These are phyloP conservation scores for Acorus gramineus DNA, from an alignment of 106 monocot species.

Conservation along the genomic window DNA sequence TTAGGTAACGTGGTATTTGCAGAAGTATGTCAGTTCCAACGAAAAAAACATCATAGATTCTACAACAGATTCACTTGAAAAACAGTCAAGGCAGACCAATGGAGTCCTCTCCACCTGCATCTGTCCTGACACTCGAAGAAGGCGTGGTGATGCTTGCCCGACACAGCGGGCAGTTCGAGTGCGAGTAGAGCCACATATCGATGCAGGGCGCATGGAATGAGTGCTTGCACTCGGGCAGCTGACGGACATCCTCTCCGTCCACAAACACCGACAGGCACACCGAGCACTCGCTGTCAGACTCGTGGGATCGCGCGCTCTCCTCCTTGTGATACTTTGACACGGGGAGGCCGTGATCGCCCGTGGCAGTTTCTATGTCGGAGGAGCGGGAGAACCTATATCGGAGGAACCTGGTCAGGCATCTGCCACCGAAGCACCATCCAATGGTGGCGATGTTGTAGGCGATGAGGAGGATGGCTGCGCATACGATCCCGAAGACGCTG, in stretches of 20 bases:
- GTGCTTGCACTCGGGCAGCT: slow-evolving; percentile 25
- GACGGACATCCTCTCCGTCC: slow-evolving; percentile 28
- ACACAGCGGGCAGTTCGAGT: slow-evolving; percentile 23
- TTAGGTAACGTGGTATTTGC: no score
- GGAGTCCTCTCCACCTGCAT: no score
- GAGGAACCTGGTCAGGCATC: no score
- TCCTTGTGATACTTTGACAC: slow-evolving; percentile 3
- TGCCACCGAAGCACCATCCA: slow-evolving; percentile 3
- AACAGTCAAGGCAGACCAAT: no score
- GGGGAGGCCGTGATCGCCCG: background rate
- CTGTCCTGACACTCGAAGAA: background rate
- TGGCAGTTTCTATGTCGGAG: background rate
- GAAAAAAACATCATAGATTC: no score
- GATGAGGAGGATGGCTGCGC: slow-evolving; percentile 5
- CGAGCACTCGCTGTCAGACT: slow-evolving; percentile 12
- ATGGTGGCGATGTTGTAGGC: slow-evolving; percentile 7
- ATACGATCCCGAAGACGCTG: slow-evolving; percentile 2
- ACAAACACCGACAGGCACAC: slow-evolving; percentile 27
- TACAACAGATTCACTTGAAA: no score
- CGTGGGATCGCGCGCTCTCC: background rate
- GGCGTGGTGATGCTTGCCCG: slow-evolving; percentile 2
- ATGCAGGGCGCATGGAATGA: slow-evolving; percentile 30
- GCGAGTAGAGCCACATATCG: slow-evolving; percentile 32
- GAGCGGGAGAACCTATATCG: background rate
- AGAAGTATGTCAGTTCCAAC: no score